Evolutionary conservation across 768 basidiomycete species (phyloP).

Genomic region (Trametes coccinea): DNA sequence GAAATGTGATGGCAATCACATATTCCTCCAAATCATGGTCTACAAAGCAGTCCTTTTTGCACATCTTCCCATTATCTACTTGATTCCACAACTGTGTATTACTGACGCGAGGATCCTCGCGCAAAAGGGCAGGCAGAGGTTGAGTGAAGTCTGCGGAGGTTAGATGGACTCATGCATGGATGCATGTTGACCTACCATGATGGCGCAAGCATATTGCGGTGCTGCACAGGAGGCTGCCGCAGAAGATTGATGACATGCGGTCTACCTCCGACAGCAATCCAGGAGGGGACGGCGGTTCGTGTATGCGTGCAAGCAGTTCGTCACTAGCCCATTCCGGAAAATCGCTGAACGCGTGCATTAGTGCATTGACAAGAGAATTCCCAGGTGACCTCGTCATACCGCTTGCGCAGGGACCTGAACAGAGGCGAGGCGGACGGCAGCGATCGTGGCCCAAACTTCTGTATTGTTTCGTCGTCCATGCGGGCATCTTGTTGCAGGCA

Average conservation of each 20-base stretch:
- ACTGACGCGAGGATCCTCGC: background rate
- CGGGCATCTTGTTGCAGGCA: background rate
- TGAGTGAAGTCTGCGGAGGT: too few species aligned
- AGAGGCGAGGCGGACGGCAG: background rate
- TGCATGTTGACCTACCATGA: conserved; percentile 29
- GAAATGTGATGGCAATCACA: background rate
- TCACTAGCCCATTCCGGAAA: background rate
- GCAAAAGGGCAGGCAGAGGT: too few species aligned
- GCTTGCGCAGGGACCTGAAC: background rate
- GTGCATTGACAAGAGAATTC: too few species aligned
- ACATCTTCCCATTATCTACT: background rate
- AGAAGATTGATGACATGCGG: conserved; percentile 40
- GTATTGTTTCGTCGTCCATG: background rate
- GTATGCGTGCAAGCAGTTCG: background rate
- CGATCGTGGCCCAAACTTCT: conserved; percentile 4
- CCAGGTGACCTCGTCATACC: background rate
- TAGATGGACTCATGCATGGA: too few species aligned
- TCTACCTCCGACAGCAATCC: conserved; percentile 34
- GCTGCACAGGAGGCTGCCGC: conserved; percentile 42
- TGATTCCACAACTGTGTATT: background rate
- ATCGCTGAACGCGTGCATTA: background rate
- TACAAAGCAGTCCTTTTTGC: background rate
- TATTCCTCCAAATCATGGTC: background rate
- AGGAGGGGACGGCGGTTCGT: too few species aligned
- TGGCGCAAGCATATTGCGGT: conserved; percentile 40